Base-by-base conservation (phyloP, 1,284 basidiomycete species). In the Boletus holoroseus region DNA sequence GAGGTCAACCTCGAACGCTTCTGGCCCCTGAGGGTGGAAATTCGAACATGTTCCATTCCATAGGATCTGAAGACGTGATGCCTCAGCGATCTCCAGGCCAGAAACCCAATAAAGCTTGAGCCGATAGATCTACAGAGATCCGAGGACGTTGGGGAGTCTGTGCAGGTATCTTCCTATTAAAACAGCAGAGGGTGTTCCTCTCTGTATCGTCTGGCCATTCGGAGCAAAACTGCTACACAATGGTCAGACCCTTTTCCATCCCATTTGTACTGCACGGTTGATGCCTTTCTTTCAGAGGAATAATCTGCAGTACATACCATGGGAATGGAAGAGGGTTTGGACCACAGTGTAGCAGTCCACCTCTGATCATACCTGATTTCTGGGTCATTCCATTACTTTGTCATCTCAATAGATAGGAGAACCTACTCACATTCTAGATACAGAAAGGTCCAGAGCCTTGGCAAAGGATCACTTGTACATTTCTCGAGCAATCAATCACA, bases 271-370 rank as follows among this genome's bases (percentile, higher is more conserved):
- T 58, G 55, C 32, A 9, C 34, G 60, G 58, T 58, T 53, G 50
- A 61, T 40, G 16, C 63, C 55, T 61, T 54, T 47, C 24, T 35
- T 56, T 31, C 43, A 56, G 54, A 56, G 53, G 49, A 49, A 45
- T 42, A 37, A 52, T 40, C 53, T 52, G 15, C 51, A 63, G 51
- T 64, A 62, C 61, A 62, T 62, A 66, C 63, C 61, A 62, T 62
- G 63, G 53, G 62, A 62, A 66, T 62, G 61, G 61, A 62, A 62
- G 61, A 60, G 60, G 46, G 60, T 53, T 54, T 56, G 48, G 58
- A 44, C 63, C 61, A 62, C 42, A 27, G 52, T 58, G 32, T 53
- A 62, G 49, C 49, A 42, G 49, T 47, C 49, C 34, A 32, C 15
- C 43, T 45, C 49, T 41, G 53, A 27, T 46, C 45, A 39, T 41